These are phyloP conservation scores for Xylaria sp. DNA, from an alignment of 2,329 filamentous ascomycete species.

Conservation along the genomic window DNA sequence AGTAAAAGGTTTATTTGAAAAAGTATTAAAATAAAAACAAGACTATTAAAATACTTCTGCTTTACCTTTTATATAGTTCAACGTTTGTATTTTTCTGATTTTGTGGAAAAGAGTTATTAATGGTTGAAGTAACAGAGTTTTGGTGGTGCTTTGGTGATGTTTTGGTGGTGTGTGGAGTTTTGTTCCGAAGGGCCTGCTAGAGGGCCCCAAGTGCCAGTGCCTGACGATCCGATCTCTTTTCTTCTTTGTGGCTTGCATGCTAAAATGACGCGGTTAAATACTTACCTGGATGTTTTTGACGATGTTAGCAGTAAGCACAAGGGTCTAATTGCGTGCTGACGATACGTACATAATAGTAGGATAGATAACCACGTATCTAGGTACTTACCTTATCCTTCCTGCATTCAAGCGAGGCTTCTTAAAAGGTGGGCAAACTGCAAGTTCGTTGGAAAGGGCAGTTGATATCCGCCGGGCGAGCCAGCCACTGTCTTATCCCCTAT, in stretches of 20 bases:
- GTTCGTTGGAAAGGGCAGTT: slow-evolving; percentile 4
- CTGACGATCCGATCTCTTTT: slow-evolving; percentile 33
- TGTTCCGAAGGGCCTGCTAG: no score
- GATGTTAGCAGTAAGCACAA: slow-evolving; percentile 16
- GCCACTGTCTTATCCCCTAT: slow-evolving; percentile 24
- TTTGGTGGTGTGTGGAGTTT: no score
- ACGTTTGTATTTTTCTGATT: no score
- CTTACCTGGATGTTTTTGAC: not conserved
- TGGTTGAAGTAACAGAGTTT: no score
- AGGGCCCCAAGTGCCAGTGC: slow-evolving; percentile 5
- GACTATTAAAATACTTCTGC: no score
- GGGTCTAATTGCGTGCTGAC: not conserved
- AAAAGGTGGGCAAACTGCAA: not conserved
- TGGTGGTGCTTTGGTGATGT: no score
- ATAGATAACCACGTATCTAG: not conserved
- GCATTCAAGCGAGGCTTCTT: slow-evolving; percentile 11
- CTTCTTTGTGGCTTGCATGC: slow-evolving; percentile 22
- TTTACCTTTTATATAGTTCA: no score
- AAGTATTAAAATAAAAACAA: no score
- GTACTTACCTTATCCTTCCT: not conserved
- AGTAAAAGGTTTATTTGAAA: no score
- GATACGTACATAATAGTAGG: not conserved
- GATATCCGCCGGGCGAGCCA: slow-evolving; percentile 6
- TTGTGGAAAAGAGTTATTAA: no score
- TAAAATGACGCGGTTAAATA: slow-evolving; percentile 4